These are phyloP conservation scores for Morella rubra DNA, from an alignment of 306 rosid genomes.

Conservation along the genomic window DNA sequence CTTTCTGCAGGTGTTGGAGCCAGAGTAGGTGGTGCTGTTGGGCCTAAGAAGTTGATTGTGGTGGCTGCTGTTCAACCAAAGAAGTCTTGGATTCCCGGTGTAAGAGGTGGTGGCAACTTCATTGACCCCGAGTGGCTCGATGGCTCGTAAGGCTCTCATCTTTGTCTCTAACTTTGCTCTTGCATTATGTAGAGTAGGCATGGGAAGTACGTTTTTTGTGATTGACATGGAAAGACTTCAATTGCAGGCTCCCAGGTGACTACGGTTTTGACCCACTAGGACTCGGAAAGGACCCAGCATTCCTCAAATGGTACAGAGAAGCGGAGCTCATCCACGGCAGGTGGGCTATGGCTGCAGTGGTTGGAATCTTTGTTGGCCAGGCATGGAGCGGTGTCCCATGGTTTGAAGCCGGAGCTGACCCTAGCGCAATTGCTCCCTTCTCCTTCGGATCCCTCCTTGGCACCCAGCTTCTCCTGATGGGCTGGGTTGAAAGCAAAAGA, in stretches of 20 bases:
- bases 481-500: slow-evolving; percentile 97
- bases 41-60: slow-evolving; percentile 50
- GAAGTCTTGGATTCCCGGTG: slow-evolving; percentile 83
- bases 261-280: slow-evolving; percentile 96
- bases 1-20: slow-evolving; percentile 43
- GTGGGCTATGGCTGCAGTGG: slow-evolving; percentile 97
- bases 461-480: slow-evolving; percentile 91
- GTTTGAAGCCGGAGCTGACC: slow-evolving; percentile 96
- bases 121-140: slow-evolving; percentile 98
- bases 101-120: slow-evolving; percentile 67
- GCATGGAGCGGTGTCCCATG: slow-evolving; percentile 99
- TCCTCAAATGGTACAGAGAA: slow-evolving; percentile 97
- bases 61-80: slow-evolving; percentile 57
- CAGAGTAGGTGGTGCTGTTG: slow-evolving; percentile 39
- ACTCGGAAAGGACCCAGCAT: slow-evolving; percentile 87
- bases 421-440: slow-evolving; percentile 89
- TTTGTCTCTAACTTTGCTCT: too few relatives aligned
- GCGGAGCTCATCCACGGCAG: slow-evolving; percentile 98
- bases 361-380: slow-evolving; percentile 92
- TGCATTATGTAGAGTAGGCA: too few relatives aligned
- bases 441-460: slow-evolving; percentile 90
- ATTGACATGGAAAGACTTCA: neutral
- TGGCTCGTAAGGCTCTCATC: slow-evolving; percentile 76
- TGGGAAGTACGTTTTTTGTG: too few relatives aligned
- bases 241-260: slow-evolving; percentile 89